Percentiles rank a stretch among this genome's conserved stretches.
These are phyloP conservation scores for Tulasnella sp. DNA, from an alignment of 768 basidiomycete genomes.

Conservation along the genomic window DNA sequence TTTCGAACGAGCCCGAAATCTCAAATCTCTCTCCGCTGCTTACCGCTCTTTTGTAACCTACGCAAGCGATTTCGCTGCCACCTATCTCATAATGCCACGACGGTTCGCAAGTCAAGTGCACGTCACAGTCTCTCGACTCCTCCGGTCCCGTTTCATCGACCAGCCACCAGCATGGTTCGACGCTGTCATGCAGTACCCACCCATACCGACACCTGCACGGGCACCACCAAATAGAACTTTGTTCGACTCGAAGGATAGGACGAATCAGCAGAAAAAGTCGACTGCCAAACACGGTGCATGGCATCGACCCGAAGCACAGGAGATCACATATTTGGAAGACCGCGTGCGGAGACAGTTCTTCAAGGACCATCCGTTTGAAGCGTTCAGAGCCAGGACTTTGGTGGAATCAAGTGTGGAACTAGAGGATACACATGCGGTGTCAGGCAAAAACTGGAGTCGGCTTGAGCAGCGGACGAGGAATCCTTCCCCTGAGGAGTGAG, in stretches of 20 bases:
- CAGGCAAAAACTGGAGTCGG: conserved; percentile 67
- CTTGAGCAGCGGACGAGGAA: conserved; percentile 77
- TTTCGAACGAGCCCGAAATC: conserved; percentile 24
- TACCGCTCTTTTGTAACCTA: conserved; percentile 13
- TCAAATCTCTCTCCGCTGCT: conserved; percentile 1
- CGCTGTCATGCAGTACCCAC: conserved; percentile 84
- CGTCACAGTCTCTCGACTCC: conserved; percentile 75
- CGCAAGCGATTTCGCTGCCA: background rate
- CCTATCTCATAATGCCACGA: conserved; percentile 55
- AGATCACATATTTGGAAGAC: conserved; percentile 79
- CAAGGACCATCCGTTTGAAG: conserved; percentile 93
- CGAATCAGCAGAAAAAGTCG: background rate
- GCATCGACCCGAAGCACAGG: conserved; percentile 33
- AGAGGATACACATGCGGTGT: conserved; percentile 53
- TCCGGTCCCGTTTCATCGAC: conserved; percentile 60
- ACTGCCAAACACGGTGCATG: conserved; percentile 19
- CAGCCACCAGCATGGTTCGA: conserved; percentile 77
- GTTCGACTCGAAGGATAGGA: conserved; percentile 44
- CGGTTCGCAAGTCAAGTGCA: conserved; percentile 85
- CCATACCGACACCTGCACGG: conserved; percentile 76
- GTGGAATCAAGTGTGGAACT: conserved; percentile 61
- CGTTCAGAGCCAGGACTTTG: conserved; percentile 72
- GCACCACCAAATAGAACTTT: conserved; percentile 52
- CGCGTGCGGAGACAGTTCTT: conserved; percentile 86
- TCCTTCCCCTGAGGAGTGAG: conserved; percentile 89